Percentiles rank a stretch among this genome's conserved stretches.
Conservation (phyloP, 805 yeast genomes). For the Clavispora asparagi region DNA sequence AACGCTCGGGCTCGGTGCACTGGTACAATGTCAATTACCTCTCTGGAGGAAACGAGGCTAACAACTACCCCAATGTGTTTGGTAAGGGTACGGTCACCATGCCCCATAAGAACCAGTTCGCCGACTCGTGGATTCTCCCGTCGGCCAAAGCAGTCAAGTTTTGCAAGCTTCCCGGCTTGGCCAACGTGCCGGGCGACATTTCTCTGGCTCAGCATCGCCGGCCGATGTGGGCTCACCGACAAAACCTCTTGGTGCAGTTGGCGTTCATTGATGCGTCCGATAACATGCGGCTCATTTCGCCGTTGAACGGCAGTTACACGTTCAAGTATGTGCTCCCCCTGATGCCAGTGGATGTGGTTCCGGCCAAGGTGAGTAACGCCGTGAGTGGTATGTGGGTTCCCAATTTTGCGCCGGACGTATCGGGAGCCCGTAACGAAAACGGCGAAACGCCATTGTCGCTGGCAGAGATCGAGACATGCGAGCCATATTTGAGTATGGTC, state of each 20-base stretch:
- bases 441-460: conserved; percentile 36
- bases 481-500: conserved; percentile 30
- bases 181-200: conserved; percentile 5
- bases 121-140: conserved; percentile 46
- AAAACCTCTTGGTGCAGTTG: conserved; percentile 20
- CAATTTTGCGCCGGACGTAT: background rate
- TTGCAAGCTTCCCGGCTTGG: conserved; percentile 19
- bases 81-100: conserved; percentile 1
- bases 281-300: conserved; percentile 28
- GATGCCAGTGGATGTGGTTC: conserved; percentile 16
- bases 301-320: conserved; percentile 33
- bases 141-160: conserved; percentile 25
- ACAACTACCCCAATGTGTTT: conserved; percentile 26
- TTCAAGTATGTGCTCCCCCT: conserved; percentile 40
- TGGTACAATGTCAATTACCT: conserved; percentile 48
- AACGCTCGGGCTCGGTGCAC: conserved; percentile 55
- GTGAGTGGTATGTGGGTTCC: background rate
- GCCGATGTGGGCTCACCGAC: background rate
- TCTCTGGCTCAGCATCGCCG: conserved; percentile 4
- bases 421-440: background rate
- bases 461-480: conserved; percentile 54
- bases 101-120: conserved; percentile 14
- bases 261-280: conserved; percentile 29
- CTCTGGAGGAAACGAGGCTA: conserved; percentile 24
- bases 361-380: background rate